These are phyloP conservation scores for Ceratocystis huliohia DNA, from an alignment of 2,329 filamentous ascomycete species.

Conservation along the genomic window DNA sequence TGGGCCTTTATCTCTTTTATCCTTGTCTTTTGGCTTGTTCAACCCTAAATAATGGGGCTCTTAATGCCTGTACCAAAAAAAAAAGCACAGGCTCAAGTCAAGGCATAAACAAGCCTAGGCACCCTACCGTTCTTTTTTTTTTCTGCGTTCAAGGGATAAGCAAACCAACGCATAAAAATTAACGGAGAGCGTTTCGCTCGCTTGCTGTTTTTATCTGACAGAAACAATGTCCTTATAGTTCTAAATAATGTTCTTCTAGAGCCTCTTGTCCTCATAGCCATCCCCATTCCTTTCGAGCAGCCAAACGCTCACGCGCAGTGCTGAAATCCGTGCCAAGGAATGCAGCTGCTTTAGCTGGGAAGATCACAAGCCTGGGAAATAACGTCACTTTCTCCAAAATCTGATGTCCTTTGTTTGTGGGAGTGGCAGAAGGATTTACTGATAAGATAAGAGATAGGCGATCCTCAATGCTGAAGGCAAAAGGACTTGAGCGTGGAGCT, in stretches of 20 bases:
- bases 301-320: too few relatives aligned
- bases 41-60: not conserved
- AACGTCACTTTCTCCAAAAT: not conserved
- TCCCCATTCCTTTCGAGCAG: not conserved
- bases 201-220: not conserved
- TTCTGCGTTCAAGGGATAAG: not conserved
- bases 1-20: not conserved
- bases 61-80: not conserved
- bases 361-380: not conserved
- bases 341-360: not conserved
- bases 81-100: not conserved
- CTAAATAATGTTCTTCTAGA: not conserved
- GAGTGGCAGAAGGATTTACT: not conserved
- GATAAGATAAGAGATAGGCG: constrained; percentile 6
- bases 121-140: not conserved
- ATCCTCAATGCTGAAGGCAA: not conserved
- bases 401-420: not conserved
- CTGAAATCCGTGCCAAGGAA: too few relatives aligned
- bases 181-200: too few relatives aligned
- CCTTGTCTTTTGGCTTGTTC: not conserved
- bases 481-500: not conserved
- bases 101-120: not conserved
- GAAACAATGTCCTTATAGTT: not conserved
- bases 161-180: not conserved
- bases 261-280: too few relatives aligned